Evolutionary conservation across 441 rosid genomes (phyloP), one percentile per base, ranked within the genome.

Genomic region (Eutrema salsugineum): DNA sequence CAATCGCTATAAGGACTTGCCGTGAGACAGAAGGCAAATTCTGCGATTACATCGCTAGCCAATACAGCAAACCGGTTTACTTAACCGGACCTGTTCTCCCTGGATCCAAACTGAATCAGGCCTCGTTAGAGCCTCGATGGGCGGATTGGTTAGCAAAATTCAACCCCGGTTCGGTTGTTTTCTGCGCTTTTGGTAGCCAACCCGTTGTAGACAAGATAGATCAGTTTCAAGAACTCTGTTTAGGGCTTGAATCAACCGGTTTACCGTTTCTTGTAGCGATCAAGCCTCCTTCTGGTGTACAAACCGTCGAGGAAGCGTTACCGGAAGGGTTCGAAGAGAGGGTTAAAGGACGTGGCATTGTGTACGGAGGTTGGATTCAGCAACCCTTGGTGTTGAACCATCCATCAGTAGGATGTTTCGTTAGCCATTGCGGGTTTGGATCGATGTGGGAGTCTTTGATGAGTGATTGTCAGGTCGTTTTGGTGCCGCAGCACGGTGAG

Each of bases 401-500:
- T 75, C 71, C 79, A 1, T 83, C 96, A 0, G 79, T 84, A 0
- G 93, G 96, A 16, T 88, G 91, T 77, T 84, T 90, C 19, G 96
- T 88, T 65, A 81, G 72, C 70, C 96, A 90, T 43, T 83, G 91
- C 36, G 92, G 95, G 78, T 88, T 86, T 49, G 93, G 90, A 11
- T 88, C 93, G 0, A 85, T 83, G 96, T 90, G 90, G 96, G 96
- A 88, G 76, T 79, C 88, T 15, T 71, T 90, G 64, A 71, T 84
- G 86, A 81, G 86, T 65, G 77, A 85, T 47, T 83, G 87, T 62
- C 91, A 83, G 66, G 79, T 84, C 0, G 90, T 86, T 70, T 61
- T 82, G 78, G 87, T 85, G 33, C 93, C 96, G 1, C 84, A 84
- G 32, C 68, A 85, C 51, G 89, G 87, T 14, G 92, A 89, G 64